These are phyloP conservation scores for Arabis alpina DNA, from an alignment of 345 rosid species.

Conservation along the genomic window DNA sequence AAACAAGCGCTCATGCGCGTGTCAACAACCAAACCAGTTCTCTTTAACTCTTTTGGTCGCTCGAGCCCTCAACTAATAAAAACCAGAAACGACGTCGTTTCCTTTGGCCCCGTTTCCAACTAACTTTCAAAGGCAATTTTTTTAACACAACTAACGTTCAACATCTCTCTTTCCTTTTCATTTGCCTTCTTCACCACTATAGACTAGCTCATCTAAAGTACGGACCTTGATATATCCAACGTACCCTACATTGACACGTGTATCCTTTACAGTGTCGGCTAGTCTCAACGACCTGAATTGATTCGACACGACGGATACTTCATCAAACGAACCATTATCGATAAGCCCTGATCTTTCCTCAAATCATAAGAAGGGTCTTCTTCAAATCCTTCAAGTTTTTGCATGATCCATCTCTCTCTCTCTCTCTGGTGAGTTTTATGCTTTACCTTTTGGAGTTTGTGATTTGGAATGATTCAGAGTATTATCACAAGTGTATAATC, in stretches of 20 bases:
- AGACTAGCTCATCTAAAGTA: constrained; percentile 23
- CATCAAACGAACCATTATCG: constrained; percentile 3
- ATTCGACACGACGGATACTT: constrained; percentile 22
- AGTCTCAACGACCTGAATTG: constrained; percentile 37
- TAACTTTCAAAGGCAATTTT: constrained; percentile 25
- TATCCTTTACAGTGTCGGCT: constrained; percentile 22
- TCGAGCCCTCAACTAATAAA: background rate
- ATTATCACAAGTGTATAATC: constrained; percentile 1
- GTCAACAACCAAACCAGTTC: constrained; percentile 29
- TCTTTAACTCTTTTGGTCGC: background rate
- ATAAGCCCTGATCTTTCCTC: constrained; percentile 23
- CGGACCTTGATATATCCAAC: constrained; percentile 41
- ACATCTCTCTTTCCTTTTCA: constrained; percentile 29
- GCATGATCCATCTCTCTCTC: background rate
- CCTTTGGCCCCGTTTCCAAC: constrained; percentile 27
- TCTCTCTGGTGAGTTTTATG: too few species aligned
- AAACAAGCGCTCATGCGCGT: constrained; percentile 24
- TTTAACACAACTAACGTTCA: constrained; percentile 42
- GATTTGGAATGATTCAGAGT: background rate
- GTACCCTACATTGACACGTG: constrained; percentile 38
- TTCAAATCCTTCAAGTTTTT: background rate
- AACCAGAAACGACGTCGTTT: constrained; percentile 18
- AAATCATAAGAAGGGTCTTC: background rate
- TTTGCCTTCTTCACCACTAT: constrained; percentile 31
- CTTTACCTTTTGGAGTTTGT: constrained; percentile 1